phyloP scores from a whole-genome alignment of 306 rosid genomes.

The Oemleria cerasiformis region DNA sequence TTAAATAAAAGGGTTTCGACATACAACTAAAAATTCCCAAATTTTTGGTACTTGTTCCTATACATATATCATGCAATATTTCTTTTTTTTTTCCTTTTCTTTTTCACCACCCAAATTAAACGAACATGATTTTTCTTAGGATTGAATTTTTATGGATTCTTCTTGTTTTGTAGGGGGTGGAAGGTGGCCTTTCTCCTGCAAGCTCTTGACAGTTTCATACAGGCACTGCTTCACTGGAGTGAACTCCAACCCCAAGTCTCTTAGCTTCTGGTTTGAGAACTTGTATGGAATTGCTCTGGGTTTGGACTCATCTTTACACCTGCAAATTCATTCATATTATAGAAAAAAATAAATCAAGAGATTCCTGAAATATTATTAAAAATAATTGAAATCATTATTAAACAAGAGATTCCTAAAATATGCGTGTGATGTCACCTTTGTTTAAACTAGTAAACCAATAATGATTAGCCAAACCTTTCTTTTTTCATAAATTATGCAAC shows the following conservation, averaged over 20 bases:
- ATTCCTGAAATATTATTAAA: too few relatives aligned
- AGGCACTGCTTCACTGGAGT: conserved; percentile 67
- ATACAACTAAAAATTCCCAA: neutral
- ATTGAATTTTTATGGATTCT: conserved; percentile 36
- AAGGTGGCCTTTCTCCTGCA: conserved; percentile 86
- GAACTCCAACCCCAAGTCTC: conserved; percentile 72
- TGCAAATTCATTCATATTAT: conserved; percentile 13
- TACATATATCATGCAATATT: neutral
- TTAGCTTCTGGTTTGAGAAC: conserved; percentile 66
- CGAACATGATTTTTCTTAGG: neutral
- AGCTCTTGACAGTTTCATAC: conserved; percentile 78
- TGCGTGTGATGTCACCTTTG: neutral
- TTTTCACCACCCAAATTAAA: neutral
- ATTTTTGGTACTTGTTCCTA: neutral
- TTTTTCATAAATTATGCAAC: neutral
- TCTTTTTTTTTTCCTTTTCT: neutral
- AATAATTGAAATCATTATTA: too few relatives aligned
- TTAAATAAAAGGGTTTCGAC: neutral
- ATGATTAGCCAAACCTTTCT: neutral
- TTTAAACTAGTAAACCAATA: neutral
- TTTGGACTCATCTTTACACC: conserved; percentile 78
- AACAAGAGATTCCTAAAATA: too few relatives aligned
- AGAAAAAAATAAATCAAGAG: too few relatives aligned
- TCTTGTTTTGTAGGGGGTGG: conserved; percentile 31
- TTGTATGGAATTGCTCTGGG: conserved; percentile 70